These are phyloP conservation scores for Oryza officinalis DNA, from an alignment of 176 grass and related monocot genomes.

Conservation along the genomic window DNA sequence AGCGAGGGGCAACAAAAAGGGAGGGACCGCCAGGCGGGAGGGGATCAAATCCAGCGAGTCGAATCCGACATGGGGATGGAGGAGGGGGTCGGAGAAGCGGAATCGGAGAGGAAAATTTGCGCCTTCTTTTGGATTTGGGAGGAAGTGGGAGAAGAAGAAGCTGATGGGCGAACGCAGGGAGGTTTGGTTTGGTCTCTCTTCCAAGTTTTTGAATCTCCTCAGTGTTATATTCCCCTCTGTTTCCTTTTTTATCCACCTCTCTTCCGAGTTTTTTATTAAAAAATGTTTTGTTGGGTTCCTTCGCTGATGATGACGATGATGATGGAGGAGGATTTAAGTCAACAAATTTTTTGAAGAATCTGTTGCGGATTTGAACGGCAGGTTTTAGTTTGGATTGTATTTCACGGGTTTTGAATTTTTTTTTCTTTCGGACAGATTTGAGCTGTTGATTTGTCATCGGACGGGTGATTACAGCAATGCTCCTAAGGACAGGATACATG, in stretches of 20 bases:
- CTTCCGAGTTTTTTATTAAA: background rate
- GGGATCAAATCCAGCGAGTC: constrained; percentile 26
- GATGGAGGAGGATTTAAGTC: background rate
- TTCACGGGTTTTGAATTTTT: background rate
- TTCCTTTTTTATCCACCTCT: constrained; percentile 32
- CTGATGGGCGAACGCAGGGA: constrained; percentile 19
- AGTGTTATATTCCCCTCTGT: constrained; percentile 23
- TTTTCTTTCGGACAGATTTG: background rate
- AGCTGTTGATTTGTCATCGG: background rate
- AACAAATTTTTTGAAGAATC: background rate
- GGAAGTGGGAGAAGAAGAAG: constrained; percentile 17
- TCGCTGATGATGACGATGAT: background rate
- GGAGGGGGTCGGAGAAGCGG: constrained; percentile 4
- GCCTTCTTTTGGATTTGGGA: constrained; percentile 32
- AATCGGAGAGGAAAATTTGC: constrained; percentile 14
- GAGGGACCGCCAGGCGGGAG: background rate
- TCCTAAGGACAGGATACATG: background rate
- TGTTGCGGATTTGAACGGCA: background rate
- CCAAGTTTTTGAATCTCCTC: constrained; percentile 47
- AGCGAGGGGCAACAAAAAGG: background rate
- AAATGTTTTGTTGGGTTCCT: background rate
- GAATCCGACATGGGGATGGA: constrained; percentile 10
- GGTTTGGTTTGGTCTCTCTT: constrained; percentile 42
- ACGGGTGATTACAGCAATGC: background rate
- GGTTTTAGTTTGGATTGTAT: background rate